Conservation (phyloP, 1,284 basidiomycete genomes). For the Ustilago nuda region DNA sequence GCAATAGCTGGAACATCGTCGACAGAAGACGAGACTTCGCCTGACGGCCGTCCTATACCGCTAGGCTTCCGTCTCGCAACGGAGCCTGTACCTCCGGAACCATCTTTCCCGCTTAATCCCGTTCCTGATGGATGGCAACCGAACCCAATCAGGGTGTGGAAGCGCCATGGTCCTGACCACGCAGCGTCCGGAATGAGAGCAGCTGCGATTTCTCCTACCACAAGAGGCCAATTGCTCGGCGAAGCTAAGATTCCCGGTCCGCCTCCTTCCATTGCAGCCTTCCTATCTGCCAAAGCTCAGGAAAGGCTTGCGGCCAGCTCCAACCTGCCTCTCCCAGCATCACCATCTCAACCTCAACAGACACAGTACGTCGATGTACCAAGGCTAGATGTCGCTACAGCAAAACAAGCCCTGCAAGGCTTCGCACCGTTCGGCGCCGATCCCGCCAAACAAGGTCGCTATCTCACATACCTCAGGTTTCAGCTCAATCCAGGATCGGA, state of each 20-base stretch:
- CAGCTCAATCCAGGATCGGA: slow-evolving; percentile 73
- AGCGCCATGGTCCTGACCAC: slow-evolving; percentile 27
- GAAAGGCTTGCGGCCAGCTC: slow-evolving; percentile 82
- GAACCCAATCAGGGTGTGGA: slow-evolving; percentile 83
- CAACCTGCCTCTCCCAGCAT: slow-evolving; percentile 49
- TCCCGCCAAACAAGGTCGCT: slow-evolving; percentile 83
- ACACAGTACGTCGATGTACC: slow-evolving; percentile 73
- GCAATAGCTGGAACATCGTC: not conserved
- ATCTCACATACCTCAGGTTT: slow-evolving; percentile 82
- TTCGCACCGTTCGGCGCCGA: slow-evolving; percentile 89
- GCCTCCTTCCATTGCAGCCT: slow-evolving; percentile 88
- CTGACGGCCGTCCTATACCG: slow-evolving; percentile 80
- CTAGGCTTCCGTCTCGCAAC: slow-evolving; percentile 80
- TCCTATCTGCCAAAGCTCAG: slow-evolving; percentile 87
- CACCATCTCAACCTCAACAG: slow-evolving; percentile 42
- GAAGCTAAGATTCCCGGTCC: slow-evolving; percentile 79
- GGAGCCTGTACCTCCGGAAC: slow-evolving; percentile 78
- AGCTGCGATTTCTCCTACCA: slow-evolving; percentile 67
- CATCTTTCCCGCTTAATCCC: slow-evolving; percentile 80
- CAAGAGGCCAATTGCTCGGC: slow-evolving; percentile 86
- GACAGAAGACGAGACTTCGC: slow-evolving; percentile 70
- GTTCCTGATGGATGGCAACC: slow-evolving; percentile 85
- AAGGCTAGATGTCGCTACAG: slow-evolving; percentile 79
- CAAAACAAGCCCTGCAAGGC: slow-evolving; percentile 85
- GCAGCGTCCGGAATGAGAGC: slow-evolving; percentile 29